Base-by-base conservation (phyloP, 352 stramenopile genomes). In the Globisporangium cylindrosporum region DNA sequence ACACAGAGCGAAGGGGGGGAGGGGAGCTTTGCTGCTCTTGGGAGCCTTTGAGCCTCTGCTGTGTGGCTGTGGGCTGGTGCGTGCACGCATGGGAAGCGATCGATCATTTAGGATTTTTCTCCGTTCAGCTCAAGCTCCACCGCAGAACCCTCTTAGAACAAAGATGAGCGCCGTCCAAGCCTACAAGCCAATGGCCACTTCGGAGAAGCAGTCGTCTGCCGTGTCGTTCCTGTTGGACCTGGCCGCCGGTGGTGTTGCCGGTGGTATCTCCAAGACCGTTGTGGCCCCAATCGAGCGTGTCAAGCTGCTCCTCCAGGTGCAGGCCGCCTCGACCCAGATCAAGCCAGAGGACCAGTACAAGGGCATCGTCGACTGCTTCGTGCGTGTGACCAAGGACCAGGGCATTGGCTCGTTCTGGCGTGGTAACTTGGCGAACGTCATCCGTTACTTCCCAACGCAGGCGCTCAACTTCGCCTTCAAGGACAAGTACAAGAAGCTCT, bases 401-500 rank as follows among this genome's bases (percentile, higher is more conserved):
- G 91, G 91, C 38, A 64, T 97, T 15, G 71, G 60, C 71, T 97
- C 91, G 57, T 95, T 98, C 73, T 98, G 92, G 92, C 88, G 91
- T 68, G 92, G 92, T 69, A 98, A 98, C 80, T 61, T 94, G 64
- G 91, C 89, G 67, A 97, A 97, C 74, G 89, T 98, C 71, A 95
- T 97, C 78, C 90, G 92, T 78, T 97, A 97, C 79, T 97, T 98
- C 78, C 92, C 92, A 53, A 96, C 86, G 51, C 92, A 98, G 84
- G 92, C 91, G 43, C 71, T 98, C 27, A 98, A 98, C 86, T 98
- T 98, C 61, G 88, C 90, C 66, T 96, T 97, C 79, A 97, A 97
- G 88, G 92, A 98, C 86, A 95, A 95, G 86, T 97, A 95, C 84
- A 96, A 96, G 75, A 88, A 93, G 80, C 62, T 96, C 36, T 96